Conservation (phyloP, 257 asterid genomes). For the Fraxinus cuspidata region DNA sequence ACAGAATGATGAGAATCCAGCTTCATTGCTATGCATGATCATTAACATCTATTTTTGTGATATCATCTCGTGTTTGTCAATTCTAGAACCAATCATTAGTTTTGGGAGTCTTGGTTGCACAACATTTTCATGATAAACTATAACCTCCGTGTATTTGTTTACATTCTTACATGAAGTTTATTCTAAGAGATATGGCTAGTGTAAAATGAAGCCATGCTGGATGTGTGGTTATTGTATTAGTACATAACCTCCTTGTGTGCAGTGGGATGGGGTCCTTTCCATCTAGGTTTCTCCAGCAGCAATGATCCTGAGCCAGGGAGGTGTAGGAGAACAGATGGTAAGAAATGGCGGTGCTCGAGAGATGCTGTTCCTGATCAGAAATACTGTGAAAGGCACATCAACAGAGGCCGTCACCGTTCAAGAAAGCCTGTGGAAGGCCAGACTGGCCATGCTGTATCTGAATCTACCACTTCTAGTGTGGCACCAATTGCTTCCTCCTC, state of each 20-base stretch:
- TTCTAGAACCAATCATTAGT: too few relatives aligned
- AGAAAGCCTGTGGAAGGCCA: conserved; percentile 99
- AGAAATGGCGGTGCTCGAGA: conserved; percentile 99
- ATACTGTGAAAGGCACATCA: conserved; percentile 96
- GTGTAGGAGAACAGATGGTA: conserved; percentile 97
- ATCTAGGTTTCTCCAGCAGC: conserved; percentile 75
- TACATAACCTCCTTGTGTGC: conserved; percentile 8
- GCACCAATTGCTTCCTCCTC: conserved; percentile 54
- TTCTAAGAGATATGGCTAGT: too few relatives aligned
- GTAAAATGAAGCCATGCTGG: neutral
- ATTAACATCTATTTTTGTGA: too few relatives aligned
- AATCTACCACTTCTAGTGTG: conserved; percentile 62
- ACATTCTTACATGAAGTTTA: too few relatives aligned
- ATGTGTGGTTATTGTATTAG: neutral
- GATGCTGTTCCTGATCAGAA: conserved; percentile 46
- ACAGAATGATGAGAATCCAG: too few relatives aligned
- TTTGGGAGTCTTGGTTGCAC: too few relatives aligned
- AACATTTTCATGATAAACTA: too few relatives aligned
- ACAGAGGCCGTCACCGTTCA: conserved; percentile 99
- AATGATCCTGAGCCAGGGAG: conserved; percentile 96
- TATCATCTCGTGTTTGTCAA: too few relatives aligned
- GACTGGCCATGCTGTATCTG: conserved; percentile 74
- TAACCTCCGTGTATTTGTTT: too few relatives aligned
- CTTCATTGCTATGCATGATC: too few relatives aligned
- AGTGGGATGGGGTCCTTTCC: conserved; percentile 95